phyloP scores from a whole-genome alignment of 2,329 filamentous ascomycete genomes.

The Lecanicillium sp. region DNA sequence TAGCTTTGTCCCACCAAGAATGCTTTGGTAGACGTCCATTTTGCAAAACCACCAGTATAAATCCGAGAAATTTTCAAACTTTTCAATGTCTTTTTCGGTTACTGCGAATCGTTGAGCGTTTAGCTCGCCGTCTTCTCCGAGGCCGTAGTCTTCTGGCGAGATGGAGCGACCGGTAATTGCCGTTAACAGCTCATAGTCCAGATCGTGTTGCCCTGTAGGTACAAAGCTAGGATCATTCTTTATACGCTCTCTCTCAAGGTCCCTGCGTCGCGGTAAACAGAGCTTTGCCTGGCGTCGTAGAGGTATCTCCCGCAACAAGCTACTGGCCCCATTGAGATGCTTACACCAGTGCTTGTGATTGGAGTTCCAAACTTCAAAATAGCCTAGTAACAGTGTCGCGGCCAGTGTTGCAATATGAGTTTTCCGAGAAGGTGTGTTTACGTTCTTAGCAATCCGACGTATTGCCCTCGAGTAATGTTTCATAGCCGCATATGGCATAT shows the following conservation, averaged over 20 bases:
- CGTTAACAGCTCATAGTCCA: conserved; percentile 34
- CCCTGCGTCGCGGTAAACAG: conserved; percentile 55
- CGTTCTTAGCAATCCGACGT: conserved; percentile 67
- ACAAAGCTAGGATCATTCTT: conserved; percentile 2
- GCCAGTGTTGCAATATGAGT: conserved; percentile 78
- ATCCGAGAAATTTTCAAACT: conserved; percentile 75
- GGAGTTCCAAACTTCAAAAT: conserved; percentile 90
- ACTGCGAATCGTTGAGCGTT: conserved; percentile 14
- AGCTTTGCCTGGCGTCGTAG: conserved; percentile 65
- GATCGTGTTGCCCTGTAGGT: conserved; percentile 25
- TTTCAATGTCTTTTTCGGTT: conserved; percentile 61
- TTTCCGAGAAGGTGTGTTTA: conserved; percentile 60
- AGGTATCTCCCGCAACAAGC: conserved; percentile 76
- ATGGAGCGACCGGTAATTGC: conserved; percentile 32
- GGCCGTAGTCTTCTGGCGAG: conserved; percentile 28
- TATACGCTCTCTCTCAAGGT: conserved; percentile 10
- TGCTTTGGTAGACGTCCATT: conserved; percentile 86
- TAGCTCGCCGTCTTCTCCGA: conserved; percentile 19
- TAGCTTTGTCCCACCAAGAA: conserved; percentile 75
- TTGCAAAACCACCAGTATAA: conserved; percentile 95
- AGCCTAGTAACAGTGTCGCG: conserved; percentile 76
- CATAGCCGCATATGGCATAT: conserved; percentile 69
- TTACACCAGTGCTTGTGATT: conserved; percentile 96
- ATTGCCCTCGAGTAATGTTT: conserved; percentile 89
- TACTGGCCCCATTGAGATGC: conserved; percentile 76